Evolutionary conservation across 1,284 basidiomycete genomes (phyloP).

Genomic region (Entoloma clypeatum): DNA sequence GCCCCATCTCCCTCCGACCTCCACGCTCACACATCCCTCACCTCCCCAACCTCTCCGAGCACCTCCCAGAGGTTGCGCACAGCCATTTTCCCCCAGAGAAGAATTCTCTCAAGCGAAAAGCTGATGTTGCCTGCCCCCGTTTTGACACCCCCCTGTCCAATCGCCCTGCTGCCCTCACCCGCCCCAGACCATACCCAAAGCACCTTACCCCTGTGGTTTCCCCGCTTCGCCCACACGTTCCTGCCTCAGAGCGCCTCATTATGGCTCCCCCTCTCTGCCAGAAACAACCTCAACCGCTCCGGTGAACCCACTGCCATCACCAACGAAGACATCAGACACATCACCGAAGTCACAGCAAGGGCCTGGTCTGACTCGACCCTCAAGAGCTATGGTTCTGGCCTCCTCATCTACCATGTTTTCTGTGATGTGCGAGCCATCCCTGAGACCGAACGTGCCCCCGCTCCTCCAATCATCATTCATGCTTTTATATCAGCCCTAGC

Average conservation of each 20-base stretch:
- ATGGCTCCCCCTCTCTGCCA: conserved; percentile 1
- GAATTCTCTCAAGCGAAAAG: too few relatives aligned
- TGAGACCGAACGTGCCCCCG: conserved; percentile 9
- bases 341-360: conserved; percentile 13
- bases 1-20: too few relatives aligned
- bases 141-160: not conserved
- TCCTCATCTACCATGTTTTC: conserved; percentile 18
- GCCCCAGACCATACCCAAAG: not conserved
- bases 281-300: not conserved
- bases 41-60: too few relatives aligned
- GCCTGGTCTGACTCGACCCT: conserved; percentile 13
- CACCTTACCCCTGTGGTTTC: conserved; percentile 2
- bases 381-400: conserved; percentile 16
- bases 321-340: not conserved
- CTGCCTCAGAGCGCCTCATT: conserved; percentile 4
- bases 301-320: not conserved
- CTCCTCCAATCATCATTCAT: conserved; percentile 1
- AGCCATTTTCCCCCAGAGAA: too few relatives aligned
- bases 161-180: not conserved
- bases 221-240: conserved; percentile 3
- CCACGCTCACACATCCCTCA: too few relatives aligned
- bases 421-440: conserved; percentile 16
- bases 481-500: conserved; percentile 11
- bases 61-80: too few relatives aligned
- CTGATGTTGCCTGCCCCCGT: too few relatives aligned